Evolutionary conservation across 768 basidiomycete species (phyloP).

Genomic region (Termitomyces sp.): DNA sequence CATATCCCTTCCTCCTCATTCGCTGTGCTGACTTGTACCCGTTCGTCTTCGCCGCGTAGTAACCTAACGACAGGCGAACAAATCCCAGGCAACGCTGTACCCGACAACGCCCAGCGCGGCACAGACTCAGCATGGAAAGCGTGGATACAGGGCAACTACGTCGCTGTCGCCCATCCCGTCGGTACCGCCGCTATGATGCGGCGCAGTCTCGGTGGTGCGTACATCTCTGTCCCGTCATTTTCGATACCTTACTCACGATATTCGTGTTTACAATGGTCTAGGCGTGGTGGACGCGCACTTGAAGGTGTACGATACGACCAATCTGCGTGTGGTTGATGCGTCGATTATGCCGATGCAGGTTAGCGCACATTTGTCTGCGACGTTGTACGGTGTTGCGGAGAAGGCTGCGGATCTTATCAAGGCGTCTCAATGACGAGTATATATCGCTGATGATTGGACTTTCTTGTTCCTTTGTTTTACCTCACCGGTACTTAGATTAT

Average conservation of each 20-base stretch:
- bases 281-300: constrained; percentile 43
- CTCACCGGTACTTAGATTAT: not conserved
- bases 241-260: not conserved
- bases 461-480: not conserved
- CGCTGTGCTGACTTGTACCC: not conserved
- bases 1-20: not conserved
- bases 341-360: constrained; percentile 43
- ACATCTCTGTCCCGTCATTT: not conserved
- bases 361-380: constrained; percentile 39
- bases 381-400: constrained; percentile 50
- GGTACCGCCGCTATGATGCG: constrained; percentile 22
- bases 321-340: constrained; percentile 48
- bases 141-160: constrained; percentile 38
- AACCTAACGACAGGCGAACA: constrained; percentile 22
- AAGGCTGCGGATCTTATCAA: constrained; percentile 49
- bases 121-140: constrained; percentile 38
- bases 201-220: not conserved
- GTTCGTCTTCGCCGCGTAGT: not conserved
- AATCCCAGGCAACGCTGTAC: constrained; percentile 33
- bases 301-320: constrained; percentile 39
- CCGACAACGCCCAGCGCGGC: constrained; percentile 37
- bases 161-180: constrained; percentile 43
- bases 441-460: not conserved
- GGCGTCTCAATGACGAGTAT: constrained; percentile 20
- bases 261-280: constrained; percentile 10